phyloP scores from a whole-genome alignment of 2,329 filamentous ascomycete genomes.

The Monilinia fructicola region DNA sequence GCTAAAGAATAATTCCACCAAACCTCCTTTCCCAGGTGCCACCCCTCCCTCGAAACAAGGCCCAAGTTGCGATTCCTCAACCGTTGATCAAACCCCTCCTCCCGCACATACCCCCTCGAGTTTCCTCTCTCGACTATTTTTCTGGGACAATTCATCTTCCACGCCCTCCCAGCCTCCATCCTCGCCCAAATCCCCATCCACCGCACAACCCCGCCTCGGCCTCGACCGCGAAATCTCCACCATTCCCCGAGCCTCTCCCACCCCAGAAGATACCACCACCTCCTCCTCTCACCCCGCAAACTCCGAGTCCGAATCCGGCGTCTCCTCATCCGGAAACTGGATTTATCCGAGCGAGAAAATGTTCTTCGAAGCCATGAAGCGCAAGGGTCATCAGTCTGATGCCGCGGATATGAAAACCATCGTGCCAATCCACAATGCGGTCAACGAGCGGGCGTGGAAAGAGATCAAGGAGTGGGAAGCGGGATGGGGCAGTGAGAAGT shows the following conservation, averaged over 20 bases:
- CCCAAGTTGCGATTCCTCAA: constrained; percentile 41
- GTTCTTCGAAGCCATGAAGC: constrained; percentile 96
- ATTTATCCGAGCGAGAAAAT: constrained; percentile 95
- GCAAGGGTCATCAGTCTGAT: constrained; percentile 75
- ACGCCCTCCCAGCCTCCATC: constrained; percentile 49
- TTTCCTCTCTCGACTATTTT: constrained; percentile 31
- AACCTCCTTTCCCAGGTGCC: constrained; percentile 35
- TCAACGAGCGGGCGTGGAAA: constrained; percentile 93
- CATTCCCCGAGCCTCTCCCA: constrained; percentile 65
- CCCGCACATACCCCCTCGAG: constrained; percentile 30
- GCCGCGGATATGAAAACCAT: constrained; percentile 83
- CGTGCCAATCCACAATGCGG: constrained; percentile 96
- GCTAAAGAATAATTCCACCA: constrained; percentile 52
- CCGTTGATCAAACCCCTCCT: constrained; percentile 44
- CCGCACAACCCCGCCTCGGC: constrained; percentile 59
- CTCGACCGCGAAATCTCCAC: constrained; percentile 72
- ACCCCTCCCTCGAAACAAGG: constrained; percentile 38
- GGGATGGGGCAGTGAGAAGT: constrained; percentile 62
- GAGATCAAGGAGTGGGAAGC: constrained; percentile 90
- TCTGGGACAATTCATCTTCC: constrained; percentile 22
- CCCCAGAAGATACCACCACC: constrained; percentile 41
- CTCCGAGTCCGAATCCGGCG: constrained; percentile 72
- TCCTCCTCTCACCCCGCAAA: constrained; percentile 58
- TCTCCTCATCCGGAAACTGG: constrained; percentile 78
- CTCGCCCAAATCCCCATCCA: constrained; percentile 72